phyloP scores from a whole-genome alignment of 805 yeast species.

The Wickerhamomyces rabaulensis region DNA sequence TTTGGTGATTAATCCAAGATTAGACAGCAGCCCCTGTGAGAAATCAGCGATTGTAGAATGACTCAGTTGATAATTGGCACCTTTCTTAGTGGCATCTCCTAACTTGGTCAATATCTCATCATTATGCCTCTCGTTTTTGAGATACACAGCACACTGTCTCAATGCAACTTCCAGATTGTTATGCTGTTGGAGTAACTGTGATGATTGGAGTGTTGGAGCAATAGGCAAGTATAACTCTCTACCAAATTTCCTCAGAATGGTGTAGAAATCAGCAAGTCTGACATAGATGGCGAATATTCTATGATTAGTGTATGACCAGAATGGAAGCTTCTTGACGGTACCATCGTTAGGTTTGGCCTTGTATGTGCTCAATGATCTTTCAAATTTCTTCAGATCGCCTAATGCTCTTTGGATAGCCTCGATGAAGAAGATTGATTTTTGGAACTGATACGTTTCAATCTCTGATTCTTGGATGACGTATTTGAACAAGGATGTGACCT shows the following conservation, averaged over 20 bases:
- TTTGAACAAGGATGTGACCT: constrained; percentile 30
- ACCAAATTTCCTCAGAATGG: constrained; percentile 35
- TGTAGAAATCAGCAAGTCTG: constrained; percentile 38
- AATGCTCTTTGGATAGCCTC: constrained; percentile 22
- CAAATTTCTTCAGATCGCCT: constrained; percentile 15
- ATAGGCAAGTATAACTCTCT: constrained; percentile 36
- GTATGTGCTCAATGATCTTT: constrained; percentile 23
- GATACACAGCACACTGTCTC: constrained; percentile 30
- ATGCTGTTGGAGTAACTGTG: constrained; percentile 28
- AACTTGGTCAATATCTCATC: constrained; percentile 39
- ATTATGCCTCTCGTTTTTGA: constrained; percentile 35
- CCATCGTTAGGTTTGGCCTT: constrained; percentile 17
- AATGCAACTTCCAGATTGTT: constrained; percentile 24
- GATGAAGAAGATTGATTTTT: constrained; percentile 23
- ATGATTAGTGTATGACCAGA: constrained; percentile 39
- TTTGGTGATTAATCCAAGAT: constrained; percentile 6
- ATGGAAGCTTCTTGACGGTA: constrained; percentile 27
- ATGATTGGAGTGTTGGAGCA: constrained; percentile 33
- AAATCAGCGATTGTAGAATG: constrained; percentile 31
- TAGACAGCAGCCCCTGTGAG: constrained; percentile 4
- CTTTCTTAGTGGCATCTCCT: constrained; percentile 35
- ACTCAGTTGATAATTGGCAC: constrained; percentile 28
- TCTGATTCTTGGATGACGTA: constrained; percentile 25
- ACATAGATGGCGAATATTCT: constrained; percentile 33
- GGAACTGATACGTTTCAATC: constrained; percentile 21